Base-by-base conservation (phyloP, 305 asterid genomes). In the Withania somnifera region DNA sequence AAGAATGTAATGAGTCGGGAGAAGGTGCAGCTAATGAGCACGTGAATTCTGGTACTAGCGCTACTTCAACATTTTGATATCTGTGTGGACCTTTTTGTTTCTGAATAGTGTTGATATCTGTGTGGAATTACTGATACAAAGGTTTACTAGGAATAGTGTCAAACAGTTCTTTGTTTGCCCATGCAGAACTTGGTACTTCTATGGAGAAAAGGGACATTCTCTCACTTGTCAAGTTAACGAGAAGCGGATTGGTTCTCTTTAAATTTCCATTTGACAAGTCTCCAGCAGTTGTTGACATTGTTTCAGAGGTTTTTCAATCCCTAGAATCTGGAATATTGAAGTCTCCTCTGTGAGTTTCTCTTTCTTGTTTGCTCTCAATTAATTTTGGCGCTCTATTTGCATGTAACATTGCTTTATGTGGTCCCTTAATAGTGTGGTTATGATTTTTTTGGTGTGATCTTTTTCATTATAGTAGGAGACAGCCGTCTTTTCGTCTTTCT, bases 171-270 rank as follows among this genome's bases (percentile, higher is more conserved):
- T 66, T 15, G 17, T 73, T 64, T 22, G 66, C 79, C 17, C 71
- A 15, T 76, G 81, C 78, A 83, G 88, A 77, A 82, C 84, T 87
- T 50, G 82, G 45, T 75, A 28, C 75, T 2, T 38, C 38, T 56
- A 64, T 63, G 36, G 86, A 76, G 82, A 79, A 60, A 63, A 80
- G 64, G 68, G 67, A 19, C 82, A 45, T 80, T 38, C 89, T 89
- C 84, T 87, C 92, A 13, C 88, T 89, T 42, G 89, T 89, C 67
- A 89, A 89, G 87, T 63, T 89, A 87, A 86, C 85, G 6, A 67
- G 87, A 83, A 89, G 89, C 8, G 89, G 92, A 51, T 79, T 89
- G 73, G 84, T 89, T 60, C 89, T 87, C 82, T 83, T 89, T 32
- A 79, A 81, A 76, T 83, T 86, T 83, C 91, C 88, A 15, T 67